Percentiles rank a stretch among this genome's conserved stretches.
Evolutionary conservation across 1,284 basidiomycete species (phyloP).

Genomic region (Puccinia coronata): DNA sequence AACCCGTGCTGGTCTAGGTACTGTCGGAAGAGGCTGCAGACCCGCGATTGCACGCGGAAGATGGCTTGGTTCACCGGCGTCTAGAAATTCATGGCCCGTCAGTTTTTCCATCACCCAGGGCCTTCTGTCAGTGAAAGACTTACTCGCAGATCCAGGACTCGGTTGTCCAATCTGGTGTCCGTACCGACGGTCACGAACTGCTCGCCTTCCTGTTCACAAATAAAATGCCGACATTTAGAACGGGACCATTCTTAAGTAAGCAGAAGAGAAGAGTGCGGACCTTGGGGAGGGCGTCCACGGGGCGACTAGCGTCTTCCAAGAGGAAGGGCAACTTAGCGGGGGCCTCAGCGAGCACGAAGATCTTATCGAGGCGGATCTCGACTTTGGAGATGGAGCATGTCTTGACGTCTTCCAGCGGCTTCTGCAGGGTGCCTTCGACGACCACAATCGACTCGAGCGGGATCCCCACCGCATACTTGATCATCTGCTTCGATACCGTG

Average conservation of each 20-base stretch:
- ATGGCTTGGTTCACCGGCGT: conserved; percentile 95
- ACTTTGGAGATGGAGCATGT: conserved; percentile 80
- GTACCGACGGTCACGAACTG: conserved; percentile 66
- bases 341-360: conserved; percentile 79
- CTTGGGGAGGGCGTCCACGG: conserved; percentile 60
- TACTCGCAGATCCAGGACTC: conserved; percentile 82
- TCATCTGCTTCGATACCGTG: conserved; percentile 94
- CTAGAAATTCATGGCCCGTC: too few species aligned
- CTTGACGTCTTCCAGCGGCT: conserved; percentile 79
- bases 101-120: too few species aligned
- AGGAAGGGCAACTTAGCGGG: conserved; percentile 76
- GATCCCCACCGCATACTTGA: conserved; percentile 82
- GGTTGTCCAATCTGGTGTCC: conserved; percentile 92
- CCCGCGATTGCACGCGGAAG: conserved; percentile 85
- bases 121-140: too few species aligned
- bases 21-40: conserved; percentile 84
- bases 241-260: too few species aligned
- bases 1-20: conserved; percentile 76
- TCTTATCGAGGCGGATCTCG: conserved; percentile 80
- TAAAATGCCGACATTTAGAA: too few species aligned
- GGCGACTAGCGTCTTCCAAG: conserved; percentile 85
- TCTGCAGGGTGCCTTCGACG: conserved; percentile 77
- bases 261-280: conserved; percentile 1
- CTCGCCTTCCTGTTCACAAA: conserved; percentile 53
- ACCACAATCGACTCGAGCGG: conserved; percentile 87